Base-by-base conservation (phyloP, 73 alveolate genomes). In the Paramecium tetraurelia region DNA sequence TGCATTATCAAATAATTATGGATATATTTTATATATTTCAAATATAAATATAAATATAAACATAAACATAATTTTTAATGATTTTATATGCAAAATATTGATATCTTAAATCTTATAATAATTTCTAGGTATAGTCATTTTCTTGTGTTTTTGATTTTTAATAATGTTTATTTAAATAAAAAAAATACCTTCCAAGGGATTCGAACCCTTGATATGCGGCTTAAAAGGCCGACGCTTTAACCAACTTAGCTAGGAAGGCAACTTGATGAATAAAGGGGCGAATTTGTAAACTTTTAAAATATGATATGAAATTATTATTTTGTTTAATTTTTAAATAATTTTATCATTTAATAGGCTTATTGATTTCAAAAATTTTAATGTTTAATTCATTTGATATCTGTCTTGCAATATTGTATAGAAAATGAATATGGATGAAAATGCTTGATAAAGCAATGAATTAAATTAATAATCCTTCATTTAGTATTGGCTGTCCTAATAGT, bases 161-260 rank as follows among this genome's bases (percentile, higher is more conserved):
- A 27, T 27, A 27, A 27, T 27, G 31, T 27, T 27, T 27, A 27
- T 27, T 27, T 27, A 36, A 16, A 12, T 5, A 36, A 80, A 80
- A 44, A 6, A 77, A 16, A 10, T 29, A 76, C 76, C 76, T 76
- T 80, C 76, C 90, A 80, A 44, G 58, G 76, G 90, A 29, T 2
- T 80, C 90, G 90, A 80, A 80, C 90, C 77, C 76, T 22, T 80
- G 90, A 80, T 36, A 80, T 80, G 44, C 16, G 35, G 90, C 57
- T 80, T 80, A 80, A 80, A 80, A 80, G 90, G 75, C 90, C 57
- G 22, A 80, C 76, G 76, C 77, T 80, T 57, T 80, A 10, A 80
- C 90, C 90, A 80, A 46, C 77, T 80, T 50, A 80, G 90, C 90
- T 80, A 44, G 90, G 77, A 44, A 36, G 76, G 76, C 90, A 20